Evolutionary conservation across 441 rosid genomes (phyloP).

Genomic region (Capsella rubella): DNA sequence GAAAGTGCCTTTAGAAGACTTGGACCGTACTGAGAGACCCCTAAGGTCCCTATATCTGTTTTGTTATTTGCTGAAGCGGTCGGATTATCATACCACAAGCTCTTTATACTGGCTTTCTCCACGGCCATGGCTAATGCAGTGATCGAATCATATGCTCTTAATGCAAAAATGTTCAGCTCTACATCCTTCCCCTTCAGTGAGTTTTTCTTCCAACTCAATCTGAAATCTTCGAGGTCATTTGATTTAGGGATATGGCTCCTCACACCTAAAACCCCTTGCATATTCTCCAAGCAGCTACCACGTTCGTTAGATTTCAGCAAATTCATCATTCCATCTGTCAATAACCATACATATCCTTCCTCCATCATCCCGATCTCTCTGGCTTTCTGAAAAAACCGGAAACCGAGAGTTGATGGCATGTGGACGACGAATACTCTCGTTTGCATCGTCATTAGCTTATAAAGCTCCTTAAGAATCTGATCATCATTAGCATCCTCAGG

Average conservation of each 20-base stretch:
- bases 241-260: conserved; percentile 34
- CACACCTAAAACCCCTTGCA: conserved; percentile 55
- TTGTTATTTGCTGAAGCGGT: background rate
- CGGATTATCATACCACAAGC: conserved; percentile 10
- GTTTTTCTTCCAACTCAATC: conserved; percentile 41
- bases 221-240: conserved; percentile 37
- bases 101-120: conserved; percentile 35
- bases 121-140: conserved; percentile 53
- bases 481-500: conserved; percentile 35
- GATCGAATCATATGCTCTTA: conserved; percentile 58
- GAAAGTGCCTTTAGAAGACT: conserved; percentile 30
- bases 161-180: conserved; percentile 40
- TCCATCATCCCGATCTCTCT: conserved; percentile 50
- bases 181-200: background rate
- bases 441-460: conserved; percentile 43
- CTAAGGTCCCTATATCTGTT: conserved; percentile 25
- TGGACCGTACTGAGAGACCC: conserved; percentile 39
- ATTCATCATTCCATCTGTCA: conserved; percentile 49
- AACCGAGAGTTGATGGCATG: conserved; percentile 43
- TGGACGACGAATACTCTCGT: conserved; percentile 51
- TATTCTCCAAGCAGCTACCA: conserved; percentile 24
- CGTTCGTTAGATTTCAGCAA: conserved; percentile 32
- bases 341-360: conserved; percentile 57
- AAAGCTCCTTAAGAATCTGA: conserved; percentile 47
- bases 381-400: conserved; percentile 43